phyloP scores from a whole-genome alignment of 2,329 filamentous ascomycete genomes.

The Fusarium ambrosium region DNA sequence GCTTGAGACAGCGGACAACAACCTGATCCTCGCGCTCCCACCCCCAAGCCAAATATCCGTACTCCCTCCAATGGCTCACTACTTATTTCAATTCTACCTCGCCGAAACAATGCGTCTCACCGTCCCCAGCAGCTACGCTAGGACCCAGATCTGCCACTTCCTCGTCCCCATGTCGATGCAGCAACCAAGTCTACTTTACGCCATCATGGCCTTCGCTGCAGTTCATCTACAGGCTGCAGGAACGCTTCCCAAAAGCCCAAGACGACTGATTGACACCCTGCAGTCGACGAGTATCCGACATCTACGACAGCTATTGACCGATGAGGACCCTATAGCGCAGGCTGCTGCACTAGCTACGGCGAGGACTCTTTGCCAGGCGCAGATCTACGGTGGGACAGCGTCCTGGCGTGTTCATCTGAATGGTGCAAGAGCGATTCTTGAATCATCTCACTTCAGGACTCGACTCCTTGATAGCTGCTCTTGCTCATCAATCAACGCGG shows the following conservation, averaged over 20 bases:
- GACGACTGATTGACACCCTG: conserved; percentile 14
- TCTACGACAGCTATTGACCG: conserved; percentile 8
- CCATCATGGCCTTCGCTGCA: conserved; percentile 30
- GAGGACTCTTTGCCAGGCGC: conserved; percentile 29
- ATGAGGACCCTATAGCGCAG: conserved; percentile 1
- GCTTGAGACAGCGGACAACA: neutral
- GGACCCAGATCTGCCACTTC: conserved; percentile 31
- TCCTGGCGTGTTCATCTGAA: conserved; percentile 31
- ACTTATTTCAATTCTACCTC: conserved; percentile 33
- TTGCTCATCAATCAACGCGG: neutral
- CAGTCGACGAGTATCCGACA: conserved; percentile 21
- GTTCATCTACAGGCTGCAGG: conserved; percentile 21
- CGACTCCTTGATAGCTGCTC: neutral
- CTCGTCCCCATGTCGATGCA: conserved; percentile 31
- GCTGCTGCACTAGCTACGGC: conserved; percentile 28
- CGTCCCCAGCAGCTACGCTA: conserved; percentile 29
- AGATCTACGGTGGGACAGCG: conserved; percentile 31
- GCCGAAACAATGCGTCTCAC: conserved; percentile 35
- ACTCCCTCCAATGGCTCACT: conserved; percentile 23
- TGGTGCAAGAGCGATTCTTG: conserved; percentile 23
- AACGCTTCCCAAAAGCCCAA: neutral
- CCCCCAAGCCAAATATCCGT: neutral
- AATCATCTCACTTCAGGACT: neutral
- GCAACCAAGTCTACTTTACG: conserved; percentile 30
- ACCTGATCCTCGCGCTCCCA: neutral